Percentiles rank a stretch among this genome's conserved stretches.
phyloP scores from a whole-genome alignment of 805 yeast genomes.

The Gaillardinia entomophila region DNA sequence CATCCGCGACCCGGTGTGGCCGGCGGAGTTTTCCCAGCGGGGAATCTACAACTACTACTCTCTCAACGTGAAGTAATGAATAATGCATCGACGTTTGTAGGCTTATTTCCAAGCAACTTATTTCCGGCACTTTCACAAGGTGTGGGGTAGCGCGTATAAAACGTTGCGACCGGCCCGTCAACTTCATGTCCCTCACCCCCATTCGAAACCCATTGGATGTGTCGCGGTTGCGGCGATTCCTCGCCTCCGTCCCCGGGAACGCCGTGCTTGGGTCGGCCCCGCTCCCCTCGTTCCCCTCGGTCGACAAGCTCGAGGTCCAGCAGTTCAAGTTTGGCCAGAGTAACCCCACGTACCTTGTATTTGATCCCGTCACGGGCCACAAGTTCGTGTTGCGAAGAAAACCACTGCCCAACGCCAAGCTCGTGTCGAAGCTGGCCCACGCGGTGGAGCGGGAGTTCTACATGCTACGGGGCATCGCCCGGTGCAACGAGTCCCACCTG shows the following conservation, averaged over 20 bases:
- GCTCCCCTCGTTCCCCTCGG: conserved; percentile 9
- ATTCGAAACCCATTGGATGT: conserved; percentile 30
- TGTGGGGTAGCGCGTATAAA: too few species aligned
- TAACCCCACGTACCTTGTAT: conserved; percentile 53
- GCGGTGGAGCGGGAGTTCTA: conserved; percentile 58
- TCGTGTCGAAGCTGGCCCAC: conserved; percentile 54
- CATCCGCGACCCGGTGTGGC: conserved; percentile 39
- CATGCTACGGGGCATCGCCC: conserved; percentile 37
- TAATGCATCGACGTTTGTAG: too few species aligned
- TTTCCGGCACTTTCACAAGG: too few species aligned
- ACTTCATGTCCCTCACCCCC: conserved; percentile 18
- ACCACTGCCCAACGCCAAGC: conserved; percentile 44
- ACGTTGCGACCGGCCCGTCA: too few species aligned
- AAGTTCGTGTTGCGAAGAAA: conserved; percentile 50
- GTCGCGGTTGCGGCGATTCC: conserved; percentile 15
- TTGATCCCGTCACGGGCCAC: conserved; percentile 29
- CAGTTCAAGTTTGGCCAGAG: conserved; percentile 63
- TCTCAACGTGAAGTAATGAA: conserved; percentile 35
- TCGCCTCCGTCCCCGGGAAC: conserved; percentile 9
- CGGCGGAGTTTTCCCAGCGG: conserved; percentile 45
- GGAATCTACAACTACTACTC: conserved; percentile 58
- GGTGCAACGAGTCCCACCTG: conserved; percentile 15
- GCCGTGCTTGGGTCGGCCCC: conserved; percentile 17
- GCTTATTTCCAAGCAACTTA: too few species aligned
- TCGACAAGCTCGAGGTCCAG: conserved; percentile 22